Conservation (phyloP, 2,329 filamentous ascomycete genomes). For the Verticillium alfalfae region DNA sequence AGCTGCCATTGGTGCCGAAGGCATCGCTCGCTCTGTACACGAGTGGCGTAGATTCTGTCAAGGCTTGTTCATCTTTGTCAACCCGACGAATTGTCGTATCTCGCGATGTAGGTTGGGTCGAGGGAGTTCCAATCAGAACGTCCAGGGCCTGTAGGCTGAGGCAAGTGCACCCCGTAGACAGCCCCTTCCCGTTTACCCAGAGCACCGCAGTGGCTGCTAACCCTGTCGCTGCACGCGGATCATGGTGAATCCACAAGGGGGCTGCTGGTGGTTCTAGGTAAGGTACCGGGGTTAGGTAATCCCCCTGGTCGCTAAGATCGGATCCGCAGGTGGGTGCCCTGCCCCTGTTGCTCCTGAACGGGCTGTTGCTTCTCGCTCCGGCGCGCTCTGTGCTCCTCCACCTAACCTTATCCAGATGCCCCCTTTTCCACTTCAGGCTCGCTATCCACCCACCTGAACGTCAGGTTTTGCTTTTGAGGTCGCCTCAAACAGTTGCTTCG, state of each 20-base stretch:
- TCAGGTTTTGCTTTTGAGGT: neutral
- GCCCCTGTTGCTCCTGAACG: no score
- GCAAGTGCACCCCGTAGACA: neutral
- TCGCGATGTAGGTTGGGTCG: neutral
- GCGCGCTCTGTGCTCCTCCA: neutral
- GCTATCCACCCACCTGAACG: neutral
- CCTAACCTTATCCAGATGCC: neutral
- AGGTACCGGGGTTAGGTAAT: no score
- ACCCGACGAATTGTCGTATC: neutral
- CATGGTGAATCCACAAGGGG: no score
- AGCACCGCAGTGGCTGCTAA: neutral
- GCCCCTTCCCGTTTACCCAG: no score
- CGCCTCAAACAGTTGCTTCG: neutral
- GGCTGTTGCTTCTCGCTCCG: no score
- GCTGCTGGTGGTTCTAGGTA: no score
- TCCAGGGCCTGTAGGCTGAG: neutral
- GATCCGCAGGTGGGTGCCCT: no score
- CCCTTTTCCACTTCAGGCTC: neutral
- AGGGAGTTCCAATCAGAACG: neutral
- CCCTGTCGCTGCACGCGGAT: neutral
- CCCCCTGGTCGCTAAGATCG: no score
- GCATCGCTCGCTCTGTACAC: no score
- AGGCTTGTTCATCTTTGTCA: neutral
- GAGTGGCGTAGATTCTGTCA: neutral
- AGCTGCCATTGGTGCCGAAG: neutral